phyloP scores from a whole-genome alignment of 106 monocot genomes.

The Allium fistulosum region DNA sequence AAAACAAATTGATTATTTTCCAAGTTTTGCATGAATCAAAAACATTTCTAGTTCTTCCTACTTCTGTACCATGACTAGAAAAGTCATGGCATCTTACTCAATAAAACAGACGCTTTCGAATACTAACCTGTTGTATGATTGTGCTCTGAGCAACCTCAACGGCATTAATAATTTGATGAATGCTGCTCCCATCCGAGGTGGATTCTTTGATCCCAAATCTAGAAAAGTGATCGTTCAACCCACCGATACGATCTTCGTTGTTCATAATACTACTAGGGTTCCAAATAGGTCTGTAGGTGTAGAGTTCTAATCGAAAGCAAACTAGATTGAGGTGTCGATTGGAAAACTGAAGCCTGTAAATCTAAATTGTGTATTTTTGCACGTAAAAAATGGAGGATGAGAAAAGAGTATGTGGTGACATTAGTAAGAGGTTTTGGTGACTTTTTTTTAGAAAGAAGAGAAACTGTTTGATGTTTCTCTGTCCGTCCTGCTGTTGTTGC shows the following conservation, averaged over 20 bases:
- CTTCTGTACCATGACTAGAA: too few species aligned
- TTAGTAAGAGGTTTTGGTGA: too few species aligned
- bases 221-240: conserved; percentile 28
- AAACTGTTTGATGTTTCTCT: too few species aligned
- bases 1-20: neutral
- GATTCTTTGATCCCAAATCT: conserved; percentile 25
- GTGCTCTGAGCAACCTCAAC: conserved; percentile 74
- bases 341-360: too few species aligned
- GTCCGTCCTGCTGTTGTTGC: too few species aligned
- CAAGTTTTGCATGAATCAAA: neutral
- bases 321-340: too few species aligned
- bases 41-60: too few species aligned
- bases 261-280: neutral
- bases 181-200: conserved; percentile 15
- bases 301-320: conserved; percentile 5
- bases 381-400: too few species aligned
- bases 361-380: too few species aligned
- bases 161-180: conserved; percentile 62
- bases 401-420: too few species aligned
- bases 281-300: conserved; percentile 2
- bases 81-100: too few species aligned
- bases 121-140: conserved; percentile 68
- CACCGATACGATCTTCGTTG: neutral
- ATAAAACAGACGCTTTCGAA: neutral
- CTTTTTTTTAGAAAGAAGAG: too few species aligned